Conservation (phyloP, 1,139 yeast species). For the Scheffersomyces illinoinensis region DNA sequence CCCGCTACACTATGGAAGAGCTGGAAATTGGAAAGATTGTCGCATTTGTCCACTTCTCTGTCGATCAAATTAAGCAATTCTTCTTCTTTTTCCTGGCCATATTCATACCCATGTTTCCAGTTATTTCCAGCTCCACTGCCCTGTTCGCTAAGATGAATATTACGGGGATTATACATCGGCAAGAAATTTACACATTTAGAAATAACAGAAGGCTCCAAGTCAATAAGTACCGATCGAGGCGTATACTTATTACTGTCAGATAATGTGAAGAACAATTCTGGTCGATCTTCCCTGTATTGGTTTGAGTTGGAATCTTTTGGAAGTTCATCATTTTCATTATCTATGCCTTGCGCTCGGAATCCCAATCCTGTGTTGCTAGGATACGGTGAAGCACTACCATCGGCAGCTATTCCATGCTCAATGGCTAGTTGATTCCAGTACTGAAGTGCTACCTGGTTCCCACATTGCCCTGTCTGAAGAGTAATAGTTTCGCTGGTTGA, state of each 20-base stretch:
- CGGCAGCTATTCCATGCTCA: slow-evolving; percentile 82
- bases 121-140: slow-evolving; percentile 96
- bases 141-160: slow-evolving; percentile 72
- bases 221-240: slow-evolving; percentile 83
- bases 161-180: slow-evolving; percentile 81
- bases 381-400: slow-evolving; percentile 52
- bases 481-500: slow-evolving; percentile 40
- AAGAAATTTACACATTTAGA: slow-evolving; percentile 58
- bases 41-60: slow-evolving; percentile 89
- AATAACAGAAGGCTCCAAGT: slow-evolving; percentile 89
- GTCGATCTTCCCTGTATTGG: slow-evolving; percentile 58
- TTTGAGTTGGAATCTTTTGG: slow-evolving; percentile 16
- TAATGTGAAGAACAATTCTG: slow-evolving; percentile 80
- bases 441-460: slow-evolving; percentile 91
- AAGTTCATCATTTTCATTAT: slow-evolving; percentile 2
- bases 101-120: slow-evolving; percentile 89
- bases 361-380: slow-evolving; percentile 9
- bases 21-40: slow-evolving; percentile 87
- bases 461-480: slow-evolving; percentile 79
- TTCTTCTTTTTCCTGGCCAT: slow-evolving; percentile 71
- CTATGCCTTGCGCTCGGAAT: slow-evolving; percentile 7
- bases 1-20: slow-evolving; percentile 96
- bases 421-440: slow-evolving; percentile 89
- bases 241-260: slow-evolving; percentile 75
- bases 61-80: slow-evolving; percentile 80